Conservation (phyloP, 1,139 yeast genomes). For the Hemisphaericaspora lyxosophila region DNA sequence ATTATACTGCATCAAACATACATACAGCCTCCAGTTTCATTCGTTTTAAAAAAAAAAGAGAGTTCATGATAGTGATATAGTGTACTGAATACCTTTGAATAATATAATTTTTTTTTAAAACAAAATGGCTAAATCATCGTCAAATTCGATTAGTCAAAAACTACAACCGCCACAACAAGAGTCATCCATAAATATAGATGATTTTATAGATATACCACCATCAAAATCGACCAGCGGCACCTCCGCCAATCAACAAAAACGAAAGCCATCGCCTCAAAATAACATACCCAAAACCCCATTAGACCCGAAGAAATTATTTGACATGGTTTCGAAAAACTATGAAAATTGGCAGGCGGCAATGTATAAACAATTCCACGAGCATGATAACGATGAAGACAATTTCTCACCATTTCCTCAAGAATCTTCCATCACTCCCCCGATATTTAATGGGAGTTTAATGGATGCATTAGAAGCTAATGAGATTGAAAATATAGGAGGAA, state of each 20-base stretch:
- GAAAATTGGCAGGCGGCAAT: slow-evolving; percentile 41
- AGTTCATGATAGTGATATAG: slow-evolving; percentile 2
- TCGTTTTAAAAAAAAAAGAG: no score
- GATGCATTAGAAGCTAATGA: slow-evolving; percentile 29
- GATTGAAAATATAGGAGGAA: not conserved
- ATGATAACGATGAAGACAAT: slow-evolving; percentile 18
- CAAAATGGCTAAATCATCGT: slow-evolving; percentile 2
- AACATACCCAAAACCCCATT: slow-evolving; percentile 3
- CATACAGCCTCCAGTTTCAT: no score
- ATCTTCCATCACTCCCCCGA: slow-evolving; percentile 20
- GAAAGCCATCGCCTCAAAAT: not conserved
- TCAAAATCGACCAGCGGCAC: not conserved
- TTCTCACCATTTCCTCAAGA: slow-evolving; percentile 35
- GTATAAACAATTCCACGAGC: slow-evolving; percentile 27
- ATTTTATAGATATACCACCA: not conserved
- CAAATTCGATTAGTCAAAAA: not conserved
- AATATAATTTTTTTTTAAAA: no score
- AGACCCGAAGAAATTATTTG: slow-evolving; percentile 29
- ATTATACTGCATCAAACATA: no score
- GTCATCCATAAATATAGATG: not conserved
- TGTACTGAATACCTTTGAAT: no score
- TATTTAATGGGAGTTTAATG: slow-evolving; percentile 31
- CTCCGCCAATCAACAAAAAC: not conserved
- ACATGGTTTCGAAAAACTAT: slow-evolving; percentile 38
- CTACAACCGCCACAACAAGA: no score